Evolutionary conservation across 1,139 yeast genomes (phyloP).

Genomic region (Candida anutae): DNA sequence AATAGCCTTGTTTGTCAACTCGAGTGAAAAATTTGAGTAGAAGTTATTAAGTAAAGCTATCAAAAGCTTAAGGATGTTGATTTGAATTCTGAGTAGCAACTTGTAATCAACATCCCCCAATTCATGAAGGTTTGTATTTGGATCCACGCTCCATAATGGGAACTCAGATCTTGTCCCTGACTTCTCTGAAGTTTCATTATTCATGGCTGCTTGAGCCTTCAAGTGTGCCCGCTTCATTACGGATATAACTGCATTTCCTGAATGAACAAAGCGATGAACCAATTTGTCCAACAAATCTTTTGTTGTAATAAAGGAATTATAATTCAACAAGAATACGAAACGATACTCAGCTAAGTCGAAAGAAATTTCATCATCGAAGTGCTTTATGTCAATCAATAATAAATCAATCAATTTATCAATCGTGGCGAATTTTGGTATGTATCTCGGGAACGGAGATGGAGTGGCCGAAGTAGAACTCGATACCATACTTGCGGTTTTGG

Average conservation of each 20-base stretch:
- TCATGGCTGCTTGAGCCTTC: conserved; percentile 2
- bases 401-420: conserved; percentile 37
- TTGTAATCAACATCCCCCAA: conserved; percentile 45
- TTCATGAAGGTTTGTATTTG: conserved; percentile 25
- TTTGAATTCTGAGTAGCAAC: conserved; percentile 63
- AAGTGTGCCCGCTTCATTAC: conserved; percentile 27
- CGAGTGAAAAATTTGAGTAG: conserved; percentile 69
- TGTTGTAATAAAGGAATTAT: conserved; percentile 36
- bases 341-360: conserved; percentile 38
- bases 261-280: conserved; percentile 37
- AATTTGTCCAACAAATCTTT: conserved; percentile 35
- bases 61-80: conserved; percentile 74
- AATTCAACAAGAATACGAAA: conserved; percentile 36
- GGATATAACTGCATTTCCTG: conserved; percentile 42
- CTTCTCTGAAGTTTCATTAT: neutral
- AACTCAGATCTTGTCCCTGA: conserved; percentile 12
- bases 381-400: conserved; percentile 31
- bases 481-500: conserved; percentile 9
- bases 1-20: conserved; percentile 49
- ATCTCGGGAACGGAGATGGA: conserved; percentile 10
- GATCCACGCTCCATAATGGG: conserved; percentile 49
- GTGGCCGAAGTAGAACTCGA: conserved; percentile 8
- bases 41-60: conserved; percentile 66
- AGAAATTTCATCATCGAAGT: conserved; percentile 29
- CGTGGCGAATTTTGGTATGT: conserved; percentile 35